Percentiles rank a stretch among this genome's conserved stretches.
These are phyloP conservation scores for Populus simonii DNA, from an alignment of 345 rosid genomes.

Conservation along the genomic window DNA sequence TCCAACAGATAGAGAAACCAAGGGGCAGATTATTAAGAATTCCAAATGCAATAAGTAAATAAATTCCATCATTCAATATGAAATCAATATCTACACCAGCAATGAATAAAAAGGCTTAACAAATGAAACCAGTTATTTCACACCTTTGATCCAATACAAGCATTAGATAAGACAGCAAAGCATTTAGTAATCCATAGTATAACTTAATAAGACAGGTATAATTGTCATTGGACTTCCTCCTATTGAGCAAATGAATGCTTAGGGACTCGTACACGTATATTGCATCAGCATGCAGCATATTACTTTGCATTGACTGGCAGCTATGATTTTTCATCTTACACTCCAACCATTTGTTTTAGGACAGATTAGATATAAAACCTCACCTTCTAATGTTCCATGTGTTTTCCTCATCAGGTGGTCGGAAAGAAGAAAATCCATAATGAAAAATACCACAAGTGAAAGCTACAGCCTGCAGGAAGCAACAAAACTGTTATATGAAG, in stretches of 20 bases:
- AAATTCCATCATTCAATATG: not conserved
- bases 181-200: not conserved
- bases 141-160: not conserved
- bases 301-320: not conserved
- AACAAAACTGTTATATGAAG: constrained; percentile 1
- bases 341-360: not conserved
- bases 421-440: constrained; percentile 46
- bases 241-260: not conserved
- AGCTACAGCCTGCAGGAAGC: constrained; percentile 72
- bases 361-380: constrained; percentile 7
- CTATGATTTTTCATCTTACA: not conserved
- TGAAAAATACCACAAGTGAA: constrained; percentile 65
- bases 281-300: not conserved
- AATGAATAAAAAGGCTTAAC: not conserved
- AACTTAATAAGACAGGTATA: not conserved
- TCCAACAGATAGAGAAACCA: not conserved
- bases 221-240: not conserved
- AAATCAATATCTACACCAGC: not conserved
- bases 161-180: not conserved
- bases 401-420: constrained; percentile 39
- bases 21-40: not conserved
- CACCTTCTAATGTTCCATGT: constrained; percentile 61
- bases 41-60: not conserved
- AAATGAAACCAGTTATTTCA: not conserved
- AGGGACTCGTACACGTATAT: not conserved